Percentiles rank a stretch among this genome's conserved stretches.
phyloP scores from a whole-genome alignment of 257 asterid species.

The Scutellaria galericulata region DNA sequence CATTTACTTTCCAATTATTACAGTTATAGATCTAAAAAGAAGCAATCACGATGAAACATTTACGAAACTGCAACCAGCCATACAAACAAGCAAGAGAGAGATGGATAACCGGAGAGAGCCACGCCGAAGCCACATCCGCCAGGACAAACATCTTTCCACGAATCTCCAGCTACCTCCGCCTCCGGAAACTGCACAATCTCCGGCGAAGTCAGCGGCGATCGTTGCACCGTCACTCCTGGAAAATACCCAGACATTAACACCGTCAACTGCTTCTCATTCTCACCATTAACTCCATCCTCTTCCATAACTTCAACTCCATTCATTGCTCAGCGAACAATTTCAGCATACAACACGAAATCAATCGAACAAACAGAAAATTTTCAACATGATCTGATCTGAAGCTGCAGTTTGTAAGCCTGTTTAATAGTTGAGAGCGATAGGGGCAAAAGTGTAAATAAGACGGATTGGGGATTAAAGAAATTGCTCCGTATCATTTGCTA shows the following conservation, averaged over 20 bases:
- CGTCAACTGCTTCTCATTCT: slow-evolving; percentile 42
- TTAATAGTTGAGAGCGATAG: slow-evolving; percentile 26
- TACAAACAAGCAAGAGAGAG: slow-evolving; percentile 23
- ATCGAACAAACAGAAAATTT: not conserved
- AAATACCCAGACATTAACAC: slow-evolving; percentile 81
- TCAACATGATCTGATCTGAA: slow-evolving; percentile 18
- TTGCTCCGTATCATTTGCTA: slow-evolving; percentile 61
- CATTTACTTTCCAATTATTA: not conserved
- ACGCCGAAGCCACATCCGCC: slow-evolving; percentile 90
- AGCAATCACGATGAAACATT: not conserved
- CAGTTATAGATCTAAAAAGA: slow-evolving; percentile 2
- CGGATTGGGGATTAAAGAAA: not conserved
- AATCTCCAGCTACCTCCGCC: slow-evolving; percentile 43
- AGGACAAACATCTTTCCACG: slow-evolving; percentile 74
- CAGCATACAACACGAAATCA: not conserved
- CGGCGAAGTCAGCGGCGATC: slow-evolving; percentile 60
- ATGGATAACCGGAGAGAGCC: slow-evolving; percentile 61
- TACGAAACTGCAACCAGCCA: slow-evolving; percentile 2
- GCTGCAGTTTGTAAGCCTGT: not conserved
- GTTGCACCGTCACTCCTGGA: slow-evolving; percentile 58
- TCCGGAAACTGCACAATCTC: slow-evolving; percentile 49
- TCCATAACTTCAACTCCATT: slow-evolving; percentile 38
- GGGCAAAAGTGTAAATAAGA: slow-evolving; percentile 21
- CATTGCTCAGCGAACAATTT: slow-evolving; percentile 38
- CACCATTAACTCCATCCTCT: slow-evolving; percentile 23